Conservation (phyloP, 352 stramenopile genomes). For the Phytophthora niederhauseri region DNA sequence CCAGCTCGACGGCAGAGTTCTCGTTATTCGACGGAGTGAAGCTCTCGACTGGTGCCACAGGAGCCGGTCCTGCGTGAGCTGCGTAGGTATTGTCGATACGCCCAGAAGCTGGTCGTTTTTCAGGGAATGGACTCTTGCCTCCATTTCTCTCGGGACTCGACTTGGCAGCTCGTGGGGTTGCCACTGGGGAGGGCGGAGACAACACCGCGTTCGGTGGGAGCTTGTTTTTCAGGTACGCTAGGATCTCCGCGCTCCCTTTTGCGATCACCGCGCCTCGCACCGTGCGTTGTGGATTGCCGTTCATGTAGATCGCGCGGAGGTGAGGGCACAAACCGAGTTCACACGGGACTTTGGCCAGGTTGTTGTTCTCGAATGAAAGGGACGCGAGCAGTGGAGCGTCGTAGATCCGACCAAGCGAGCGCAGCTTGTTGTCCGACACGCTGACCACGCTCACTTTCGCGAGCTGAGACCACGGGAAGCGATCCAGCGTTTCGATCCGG, state of each 20-base stretch:
- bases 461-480: conserved; percentile 62
- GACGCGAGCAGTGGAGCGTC: conserved; percentile 60
- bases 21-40: conserved; percentile 1
- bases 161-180: conserved; percentile 6
- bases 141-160: conserved; percentile 11
- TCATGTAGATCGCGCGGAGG: conserved; percentile 80
- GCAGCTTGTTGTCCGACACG: conserved; percentile 81
- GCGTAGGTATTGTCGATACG: conserved; percentile 15
- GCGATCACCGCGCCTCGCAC: conserved; percentile 73
- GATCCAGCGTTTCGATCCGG: conserved; percentile 69
- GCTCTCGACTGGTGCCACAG: conserved; percentile 26
- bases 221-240: conserved; percentile 85
- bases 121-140: conserved; percentile 1
- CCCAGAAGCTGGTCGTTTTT: background rate
- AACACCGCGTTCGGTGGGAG: conserved; percentile 50
- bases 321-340: conserved; percentile 70
- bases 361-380: conserved; percentile 89
- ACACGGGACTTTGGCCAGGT: conserved; percentile 59
- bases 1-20: conserved; percentile 20
- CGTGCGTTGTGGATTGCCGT: conserved; percentile 86
- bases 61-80: conserved; percentile 19
- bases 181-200: conserved; percentile 25
- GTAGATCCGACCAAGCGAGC: conserved; percentile 68
- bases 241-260: conserved; percentile 77
- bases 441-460: conserved; percentile 60